phyloP scores from a whole-genome alignment of 2,329 filamentous ascomycete species.

The Alternaria sp. region DNA sequence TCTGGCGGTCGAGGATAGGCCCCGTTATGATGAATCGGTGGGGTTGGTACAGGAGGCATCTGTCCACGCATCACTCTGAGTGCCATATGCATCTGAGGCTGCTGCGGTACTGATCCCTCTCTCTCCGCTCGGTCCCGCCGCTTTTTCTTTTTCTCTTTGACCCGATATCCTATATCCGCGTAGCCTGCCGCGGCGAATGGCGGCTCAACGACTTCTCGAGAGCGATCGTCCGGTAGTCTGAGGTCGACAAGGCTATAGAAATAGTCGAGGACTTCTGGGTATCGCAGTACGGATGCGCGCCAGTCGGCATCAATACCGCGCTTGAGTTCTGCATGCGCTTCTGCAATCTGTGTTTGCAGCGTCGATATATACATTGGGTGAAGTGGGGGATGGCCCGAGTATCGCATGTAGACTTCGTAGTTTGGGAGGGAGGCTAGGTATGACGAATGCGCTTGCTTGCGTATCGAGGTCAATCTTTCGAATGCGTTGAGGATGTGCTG shows the following conservation, averaged over 20 bases:
- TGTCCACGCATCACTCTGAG: constrained; percentile 35
- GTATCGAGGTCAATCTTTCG: constrained; percentile 50
- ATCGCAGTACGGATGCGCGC: constrained; percentile 76
- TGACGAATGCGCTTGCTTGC: constrained; percentile 52
- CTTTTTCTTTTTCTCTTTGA: constrained; percentile 46
- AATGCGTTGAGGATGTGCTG: constrained; percentile 56
- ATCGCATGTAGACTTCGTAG: constrained; percentile 58
- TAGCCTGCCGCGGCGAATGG: constrained; percentile 51
- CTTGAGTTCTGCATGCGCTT: constrained; percentile 72
- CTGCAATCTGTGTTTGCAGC: constrained; percentile 63
- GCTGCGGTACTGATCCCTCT: constrained; percentile 36
- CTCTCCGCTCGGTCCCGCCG: constrained; percentile 30
- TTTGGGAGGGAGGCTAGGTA: constrained; percentile 56
- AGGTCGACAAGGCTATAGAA: constrained; percentile 77
- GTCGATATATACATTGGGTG: constrained; percentile 51
- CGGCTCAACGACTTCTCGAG: constrained; percentile 49
- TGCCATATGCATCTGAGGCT: constrained; percentile 21
- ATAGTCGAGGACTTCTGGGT: constrained; percentile 82
- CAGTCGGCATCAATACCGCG: constrained; percentile 81
- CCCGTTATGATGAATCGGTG: constrained; percentile 40
- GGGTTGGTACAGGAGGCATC: constrained; percentile 47
- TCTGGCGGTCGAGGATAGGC: constrained; percentile 37
- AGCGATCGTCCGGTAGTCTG: constrained; percentile 66
- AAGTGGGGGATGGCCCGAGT: constrained; percentile 55
- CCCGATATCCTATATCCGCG: constrained; percentile 45